These are phyloP conservation scores for Metarhizium robertsii DNA, from an alignment of 2,329 filamentous ascomycete species.

Conservation along the genomic window DNA sequence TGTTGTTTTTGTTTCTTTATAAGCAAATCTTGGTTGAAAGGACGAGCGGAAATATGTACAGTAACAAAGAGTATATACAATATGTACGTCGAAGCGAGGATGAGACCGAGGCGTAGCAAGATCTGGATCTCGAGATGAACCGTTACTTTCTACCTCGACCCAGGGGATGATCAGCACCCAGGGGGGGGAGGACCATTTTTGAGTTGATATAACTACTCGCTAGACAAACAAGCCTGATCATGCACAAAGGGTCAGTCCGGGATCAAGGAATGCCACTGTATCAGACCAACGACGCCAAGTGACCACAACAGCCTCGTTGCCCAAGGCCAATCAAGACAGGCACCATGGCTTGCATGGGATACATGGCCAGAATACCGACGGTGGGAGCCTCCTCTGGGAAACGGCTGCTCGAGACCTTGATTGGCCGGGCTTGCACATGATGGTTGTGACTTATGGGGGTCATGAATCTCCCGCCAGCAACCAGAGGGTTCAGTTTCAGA, in stretches of 20 bases:
- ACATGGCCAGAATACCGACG: background rate
- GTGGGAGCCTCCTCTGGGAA: background rate
- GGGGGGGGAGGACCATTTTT: background rate
- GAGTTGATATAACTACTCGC: background rate
- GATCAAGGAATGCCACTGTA: background rate
- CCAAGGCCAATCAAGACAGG: slow-evolving; percentile 3
- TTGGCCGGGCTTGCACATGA: background rate
- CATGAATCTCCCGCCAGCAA: background rate
- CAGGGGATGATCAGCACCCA: background rate
- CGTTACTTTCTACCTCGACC: background rate
- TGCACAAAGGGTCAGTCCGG: background rate
- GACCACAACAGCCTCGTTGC: slow-evolving; percentile 1
- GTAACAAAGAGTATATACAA: background rate
- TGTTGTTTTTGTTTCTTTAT: no score
- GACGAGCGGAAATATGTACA: background rate
- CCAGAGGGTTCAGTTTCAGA: background rate
- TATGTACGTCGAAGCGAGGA: background rate
- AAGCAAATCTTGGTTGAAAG: background rate
- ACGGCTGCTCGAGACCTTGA: background rate
- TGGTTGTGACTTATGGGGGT: background rate
- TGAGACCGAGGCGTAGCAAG: background rate
- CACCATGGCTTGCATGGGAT: background rate
- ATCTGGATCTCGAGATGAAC: background rate
- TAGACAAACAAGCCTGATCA: background rate
- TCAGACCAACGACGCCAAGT: background rate